Evolutionary conservation across 345 rosid species (phyloP).

Genomic region (Salix udensis): DNA sequence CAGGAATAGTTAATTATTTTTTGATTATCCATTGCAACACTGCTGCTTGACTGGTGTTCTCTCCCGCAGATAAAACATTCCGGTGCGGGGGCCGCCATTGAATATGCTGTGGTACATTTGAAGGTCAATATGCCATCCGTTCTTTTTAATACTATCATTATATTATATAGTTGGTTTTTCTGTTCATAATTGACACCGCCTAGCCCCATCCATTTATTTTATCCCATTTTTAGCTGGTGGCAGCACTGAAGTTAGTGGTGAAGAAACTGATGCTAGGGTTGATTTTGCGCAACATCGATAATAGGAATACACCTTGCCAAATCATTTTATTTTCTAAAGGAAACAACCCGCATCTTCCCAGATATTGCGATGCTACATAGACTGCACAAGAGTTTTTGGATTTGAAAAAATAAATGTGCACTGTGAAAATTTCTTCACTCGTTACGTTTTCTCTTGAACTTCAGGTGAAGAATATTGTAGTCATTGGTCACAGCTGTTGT

Average conservation of each 20-base stretch:
- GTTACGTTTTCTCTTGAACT: not conserved
- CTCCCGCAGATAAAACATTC: slow-evolving; percentile 56
- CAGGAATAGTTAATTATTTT: not conserved
- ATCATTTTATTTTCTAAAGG: not conserved
- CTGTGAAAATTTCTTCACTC: not conserved
- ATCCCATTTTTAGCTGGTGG: too few species aligned
- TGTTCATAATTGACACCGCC: too few species aligned
- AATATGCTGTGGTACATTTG: slow-evolving; percentile 86
- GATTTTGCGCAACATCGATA: too few species aligned
- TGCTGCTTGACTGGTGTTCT: not conserved
- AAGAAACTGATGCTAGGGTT: too few species aligned
- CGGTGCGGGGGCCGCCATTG: slow-evolving; percentile 88
- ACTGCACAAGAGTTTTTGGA: not conserved
- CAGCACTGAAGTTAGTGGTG: too few species aligned
- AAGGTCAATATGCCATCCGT: slow-evolving; percentile 42
- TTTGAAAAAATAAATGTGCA: too few species aligned
- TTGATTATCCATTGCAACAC: not conserved
- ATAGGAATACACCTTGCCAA: not conserved
- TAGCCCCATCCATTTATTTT: too few species aligned
- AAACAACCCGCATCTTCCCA: not conserved
- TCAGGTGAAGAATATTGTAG: slow-evolving; percentile 84
- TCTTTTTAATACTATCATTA: not conserved
- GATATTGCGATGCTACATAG: not conserved
- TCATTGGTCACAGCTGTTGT: slow-evolving; percentile 93
- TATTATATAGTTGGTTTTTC: not conserved